A percentile compares a stretch with the other conserved stretches of the same genome.
These are phyloP conservation scores for Colletotrichum ledebouriae DNA, from an alignment of 2,329 filamentous ascomycete genomes.

Conservation along the genomic window DNA sequence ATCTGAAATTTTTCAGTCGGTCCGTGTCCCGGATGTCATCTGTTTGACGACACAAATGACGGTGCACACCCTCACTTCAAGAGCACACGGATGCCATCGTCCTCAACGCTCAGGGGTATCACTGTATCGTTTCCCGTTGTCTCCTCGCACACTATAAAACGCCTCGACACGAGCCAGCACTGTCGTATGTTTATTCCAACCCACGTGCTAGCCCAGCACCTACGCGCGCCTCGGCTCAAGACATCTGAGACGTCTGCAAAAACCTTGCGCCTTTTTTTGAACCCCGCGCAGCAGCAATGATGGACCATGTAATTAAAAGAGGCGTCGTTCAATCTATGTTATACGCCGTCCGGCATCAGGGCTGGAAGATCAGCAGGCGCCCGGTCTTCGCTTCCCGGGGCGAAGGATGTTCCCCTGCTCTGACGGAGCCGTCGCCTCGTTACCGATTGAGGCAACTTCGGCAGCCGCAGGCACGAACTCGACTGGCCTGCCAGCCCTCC, in stretches of 20 bases:
- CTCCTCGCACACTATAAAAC: background rate
- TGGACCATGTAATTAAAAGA: background rate
- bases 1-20: slow-evolving; percentile 22
- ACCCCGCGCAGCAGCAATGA: slow-evolving; percentile 20
- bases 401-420: slow-evolving; percentile 46
- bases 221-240: slow-evolving; percentile 28
- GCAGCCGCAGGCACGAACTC: slow-evolving; percentile 62
- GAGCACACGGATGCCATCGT: slow-evolving; percentile 14
- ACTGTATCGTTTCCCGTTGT: background rate
- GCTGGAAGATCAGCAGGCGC: slow-evolving; percentile 30
- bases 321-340: too few species aligned
- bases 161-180: background rate
- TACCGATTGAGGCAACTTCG: slow-evolving; percentile 15
- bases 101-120: background rate
- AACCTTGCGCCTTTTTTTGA: slow-evolving; percentile 19
- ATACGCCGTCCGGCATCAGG: too few species aligned
- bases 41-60: slow-evolving; percentile 34
- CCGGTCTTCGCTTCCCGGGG: slow-evolving; percentile 52
- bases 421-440: slow-evolving; percentile 40
- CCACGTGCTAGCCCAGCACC: slow-evolving; percentile 23
- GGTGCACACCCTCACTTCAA: slow-evolving; percentile 10
- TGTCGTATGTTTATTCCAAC: background rate
- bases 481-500: slow-evolving; percentile 57
- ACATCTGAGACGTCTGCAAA: slow-evolving; percentile 29
- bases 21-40: slow-evolving; percentile 22